A percentile compares a stretch with the other conserved stretches of the same genome.
phyloP scores from a whole-genome alignment of 495 filamentous ascomycete genomes.

The Cercophora newfieldiana region DNA sequence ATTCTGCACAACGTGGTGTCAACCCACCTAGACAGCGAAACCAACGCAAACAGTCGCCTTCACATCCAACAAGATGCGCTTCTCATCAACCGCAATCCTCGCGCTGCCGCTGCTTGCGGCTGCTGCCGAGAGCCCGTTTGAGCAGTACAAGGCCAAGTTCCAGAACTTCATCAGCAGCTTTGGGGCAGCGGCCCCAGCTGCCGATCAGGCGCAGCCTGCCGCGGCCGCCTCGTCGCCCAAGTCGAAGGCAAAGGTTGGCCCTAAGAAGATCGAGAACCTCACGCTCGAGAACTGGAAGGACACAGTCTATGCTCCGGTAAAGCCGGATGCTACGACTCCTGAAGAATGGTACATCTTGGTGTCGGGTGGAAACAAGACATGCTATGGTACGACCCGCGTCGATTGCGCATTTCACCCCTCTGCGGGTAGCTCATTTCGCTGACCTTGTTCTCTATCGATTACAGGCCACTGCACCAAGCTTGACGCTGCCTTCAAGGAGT shows the following conservation, averaged over 20 bases:
- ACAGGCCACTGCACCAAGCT: conserved; percentile 47
- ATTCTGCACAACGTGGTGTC: conserved; percentile 8
- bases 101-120: conserved; percentile 68
- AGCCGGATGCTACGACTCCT: conserved; percentile 52
- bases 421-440: conserved; percentile 12
- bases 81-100: conserved; percentile 61
- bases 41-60: conserved; percentile 4
- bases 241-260: conserved; percentile 40
- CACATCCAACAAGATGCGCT: conserved; percentile 61
- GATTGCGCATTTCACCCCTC: not conserved
- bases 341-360: conserved; percentile 82
- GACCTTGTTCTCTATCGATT: not conserved
- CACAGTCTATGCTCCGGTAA: conserved; percentile 62
- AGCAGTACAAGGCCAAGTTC: conserved; percentile 68
- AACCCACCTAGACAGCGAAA: not conserved
- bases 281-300: conserved; percentile 72
- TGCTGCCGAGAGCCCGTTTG: conserved; percentile 52
- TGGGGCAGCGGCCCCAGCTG: conserved; percentile 51
- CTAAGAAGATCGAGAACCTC: conserved; percentile 57
- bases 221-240: conserved; percentile 37
- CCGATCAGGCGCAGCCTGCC: conserved; percentile 54
- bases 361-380: conserved; percentile 85
- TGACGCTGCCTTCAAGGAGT: conserved; percentile 58
- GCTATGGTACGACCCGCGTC: conserved; percentile 57
- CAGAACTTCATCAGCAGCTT: conserved; percentile 54